Evolutionary conservation across 106 monocot genomes (phyloP).

Genomic region (Posidonia australis): DNA sequence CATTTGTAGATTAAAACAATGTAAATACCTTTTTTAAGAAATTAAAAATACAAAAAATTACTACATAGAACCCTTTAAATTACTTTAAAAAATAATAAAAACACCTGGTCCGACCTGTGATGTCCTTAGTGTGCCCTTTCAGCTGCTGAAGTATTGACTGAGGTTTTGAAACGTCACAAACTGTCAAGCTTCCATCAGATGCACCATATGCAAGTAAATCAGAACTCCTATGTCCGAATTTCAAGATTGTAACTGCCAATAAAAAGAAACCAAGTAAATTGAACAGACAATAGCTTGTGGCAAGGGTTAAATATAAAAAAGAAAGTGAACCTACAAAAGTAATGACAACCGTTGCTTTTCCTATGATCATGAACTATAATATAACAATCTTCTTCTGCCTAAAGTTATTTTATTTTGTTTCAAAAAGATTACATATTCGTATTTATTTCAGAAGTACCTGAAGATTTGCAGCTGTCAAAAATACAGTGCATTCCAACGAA

Average conservation of each 20-base stretch:
- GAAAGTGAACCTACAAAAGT: too few species aligned
- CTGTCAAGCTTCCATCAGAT: constrained; percentile 74
- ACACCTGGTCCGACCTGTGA: constrained; percentile 58
- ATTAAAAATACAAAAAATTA: too few species aligned
- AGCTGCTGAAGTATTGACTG: constrained; percentile 67
- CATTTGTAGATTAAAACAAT: too few species aligned
- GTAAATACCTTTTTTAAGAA: too few species aligned
- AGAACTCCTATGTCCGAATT: constrained; percentile 92
- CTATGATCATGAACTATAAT: neutral
- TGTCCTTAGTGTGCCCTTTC: constrained; percentile 79
- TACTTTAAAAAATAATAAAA: neutral
- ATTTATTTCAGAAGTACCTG: constrained; percentile 39
- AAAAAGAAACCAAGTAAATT: neutral
- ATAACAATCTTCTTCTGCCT: too few species aligned
- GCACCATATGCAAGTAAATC: constrained; percentile 95
- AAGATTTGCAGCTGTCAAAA: constrained; percentile 89
- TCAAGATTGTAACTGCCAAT: constrained; percentile 75
- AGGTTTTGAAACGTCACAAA: constrained; percentile 62
- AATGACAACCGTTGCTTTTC: too few species aligned
- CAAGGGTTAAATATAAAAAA: neutral
- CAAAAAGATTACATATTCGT: too few species aligned
- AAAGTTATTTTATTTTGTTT: too few species aligned
- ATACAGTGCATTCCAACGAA: constrained; percentile 98
- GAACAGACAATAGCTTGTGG: neutral
- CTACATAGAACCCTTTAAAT: too few species aligned